phyloP scores from a whole-genome alignment of 495 filamentous ascomycete genomes.

The Halenospora varia region DNA sequence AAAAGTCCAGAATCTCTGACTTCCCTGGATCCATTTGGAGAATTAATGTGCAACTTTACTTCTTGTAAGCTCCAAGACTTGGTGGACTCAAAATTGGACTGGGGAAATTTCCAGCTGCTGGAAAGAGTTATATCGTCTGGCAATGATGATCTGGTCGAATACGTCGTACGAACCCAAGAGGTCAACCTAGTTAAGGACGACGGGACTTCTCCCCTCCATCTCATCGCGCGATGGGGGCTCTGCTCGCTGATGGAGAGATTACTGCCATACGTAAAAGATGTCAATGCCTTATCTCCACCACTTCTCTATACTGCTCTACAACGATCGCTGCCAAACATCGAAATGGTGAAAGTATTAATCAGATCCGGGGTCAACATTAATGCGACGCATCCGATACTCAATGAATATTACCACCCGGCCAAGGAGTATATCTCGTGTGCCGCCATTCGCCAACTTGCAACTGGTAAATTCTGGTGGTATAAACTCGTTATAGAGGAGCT shows the following conservation, averaged over 20 bases:
- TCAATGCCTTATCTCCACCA: conserved; percentile 7
- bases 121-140: background rate
- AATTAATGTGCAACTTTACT: too few species aligned
- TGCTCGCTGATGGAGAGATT: background rate
- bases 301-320: conserved; percentile 2
- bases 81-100: too few species aligned
- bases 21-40: too few species aligned
- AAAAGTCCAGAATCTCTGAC: too few species aligned
- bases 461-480: conserved; percentile 42
- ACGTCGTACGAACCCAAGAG: background rate
- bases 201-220: background rate
- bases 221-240: background rate
- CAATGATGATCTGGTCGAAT: background rate
- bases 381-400: background rate
- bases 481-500: conserved; percentile 36
- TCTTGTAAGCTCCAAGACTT: too few species aligned
- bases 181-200: background rate
- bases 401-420: background rate
- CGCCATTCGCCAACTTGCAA: conserved; percentile 33
- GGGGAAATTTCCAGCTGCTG: background rate
- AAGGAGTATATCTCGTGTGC: background rate
- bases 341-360: conserved; percentile 36
- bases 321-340: conserved; percentile 34
- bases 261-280: background rate
- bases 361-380: conserved; percentile 32